Evolutionary conservation across 257 asterid genomes (phyloP).

Genomic region (Capsicum chinense): DNA sequence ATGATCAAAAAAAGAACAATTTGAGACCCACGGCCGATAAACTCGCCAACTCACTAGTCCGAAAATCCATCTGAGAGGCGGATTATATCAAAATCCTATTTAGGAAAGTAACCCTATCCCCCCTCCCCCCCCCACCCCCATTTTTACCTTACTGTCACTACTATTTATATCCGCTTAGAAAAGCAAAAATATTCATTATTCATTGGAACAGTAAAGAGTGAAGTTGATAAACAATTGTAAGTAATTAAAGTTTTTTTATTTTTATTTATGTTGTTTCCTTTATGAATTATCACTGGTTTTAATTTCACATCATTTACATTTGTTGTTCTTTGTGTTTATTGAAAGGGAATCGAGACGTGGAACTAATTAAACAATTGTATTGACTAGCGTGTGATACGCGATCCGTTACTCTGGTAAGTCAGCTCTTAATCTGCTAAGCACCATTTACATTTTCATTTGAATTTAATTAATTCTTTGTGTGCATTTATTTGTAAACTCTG

Average conservation of each 20-base stretch:
- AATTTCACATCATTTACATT: neutral
- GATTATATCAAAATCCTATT: conserved; percentile 2
- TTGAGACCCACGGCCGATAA: neutral
- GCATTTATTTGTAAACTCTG: neutral
- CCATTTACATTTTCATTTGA: conserved; percentile 21
- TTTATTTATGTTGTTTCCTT: neutral
- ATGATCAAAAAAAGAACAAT: neutral
- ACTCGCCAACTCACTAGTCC: neutral
- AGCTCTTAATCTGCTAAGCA: conserved; percentile 47
- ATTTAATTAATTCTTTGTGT: neutral
- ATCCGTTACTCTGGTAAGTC: conserved; percentile 54
- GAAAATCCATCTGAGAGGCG: neutral
- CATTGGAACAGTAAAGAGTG: conserved; percentile 30
- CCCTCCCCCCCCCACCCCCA: neutral
- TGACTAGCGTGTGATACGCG: conserved; percentile 37
- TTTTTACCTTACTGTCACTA: neutral
- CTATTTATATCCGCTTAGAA: neutral
- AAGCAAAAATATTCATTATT: neutral
- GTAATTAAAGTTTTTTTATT: neutral
- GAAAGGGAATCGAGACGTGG: conserved; percentile 31
- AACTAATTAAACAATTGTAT: conserved; percentile 10
- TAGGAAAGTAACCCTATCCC: neutral
- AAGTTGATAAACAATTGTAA: conserved; percentile 26
- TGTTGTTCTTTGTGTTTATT: conserved; percentile 26
- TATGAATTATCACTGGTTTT: neutral